Percentiles rank a stretch among this genome's conserved stretches.
These are phyloP conservation scores for Magnaporthiopsis rhizophila DNA, from an alignment of 2,329 filamentous ascomycete species.

Conservation along the genomic window DNA sequence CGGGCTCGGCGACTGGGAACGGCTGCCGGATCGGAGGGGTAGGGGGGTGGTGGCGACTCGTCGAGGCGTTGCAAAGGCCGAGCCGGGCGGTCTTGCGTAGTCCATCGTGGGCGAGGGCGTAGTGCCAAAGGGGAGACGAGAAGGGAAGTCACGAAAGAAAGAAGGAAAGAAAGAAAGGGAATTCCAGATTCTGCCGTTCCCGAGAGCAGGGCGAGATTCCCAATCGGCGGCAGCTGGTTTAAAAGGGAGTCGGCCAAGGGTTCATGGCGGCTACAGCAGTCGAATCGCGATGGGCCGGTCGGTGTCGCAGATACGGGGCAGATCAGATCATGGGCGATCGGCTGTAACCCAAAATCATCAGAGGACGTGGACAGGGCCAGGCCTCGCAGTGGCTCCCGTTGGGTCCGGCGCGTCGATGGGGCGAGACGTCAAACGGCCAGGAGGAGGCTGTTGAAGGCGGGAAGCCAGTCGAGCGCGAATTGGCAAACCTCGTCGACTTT, in stretches of 20 bases:
- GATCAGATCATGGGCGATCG: slow-evolving; percentile 2
- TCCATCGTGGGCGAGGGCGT: slow-evolving; percentile 14
- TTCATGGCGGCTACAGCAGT: neutral
- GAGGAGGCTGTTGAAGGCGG: too few species aligned
- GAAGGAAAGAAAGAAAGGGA: neutral
- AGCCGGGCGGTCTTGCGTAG: slow-evolving; percentile 14
- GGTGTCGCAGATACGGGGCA: slow-evolving; percentile 1
- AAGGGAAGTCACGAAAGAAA: neutral
- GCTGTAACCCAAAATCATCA: slow-evolving; percentile 3
- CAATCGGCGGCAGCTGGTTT: neutral
- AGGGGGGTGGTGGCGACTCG: slow-evolving; percentile 30
- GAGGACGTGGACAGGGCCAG: neutral
- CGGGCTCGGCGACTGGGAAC: slow-evolving; percentile 14
- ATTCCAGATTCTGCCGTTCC: neutral
- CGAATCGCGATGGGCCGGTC: neutral
- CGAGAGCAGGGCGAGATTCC: neutral
- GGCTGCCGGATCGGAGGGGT: slow-evolving; percentile 11
- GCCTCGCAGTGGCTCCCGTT: neutral
- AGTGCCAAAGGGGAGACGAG: neutral
- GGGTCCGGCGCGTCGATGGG: neutral
- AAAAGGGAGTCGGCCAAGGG: neutral
- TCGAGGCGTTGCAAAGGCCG: slow-evolving; percentile 17
- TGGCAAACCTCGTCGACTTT: too few species aligned
- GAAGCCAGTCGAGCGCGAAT: too few species aligned
- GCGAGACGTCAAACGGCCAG: neutral